Conservation (phyloP, 768 basidiomycete species). For the Cystofilobasidium capitatum region DNA sequence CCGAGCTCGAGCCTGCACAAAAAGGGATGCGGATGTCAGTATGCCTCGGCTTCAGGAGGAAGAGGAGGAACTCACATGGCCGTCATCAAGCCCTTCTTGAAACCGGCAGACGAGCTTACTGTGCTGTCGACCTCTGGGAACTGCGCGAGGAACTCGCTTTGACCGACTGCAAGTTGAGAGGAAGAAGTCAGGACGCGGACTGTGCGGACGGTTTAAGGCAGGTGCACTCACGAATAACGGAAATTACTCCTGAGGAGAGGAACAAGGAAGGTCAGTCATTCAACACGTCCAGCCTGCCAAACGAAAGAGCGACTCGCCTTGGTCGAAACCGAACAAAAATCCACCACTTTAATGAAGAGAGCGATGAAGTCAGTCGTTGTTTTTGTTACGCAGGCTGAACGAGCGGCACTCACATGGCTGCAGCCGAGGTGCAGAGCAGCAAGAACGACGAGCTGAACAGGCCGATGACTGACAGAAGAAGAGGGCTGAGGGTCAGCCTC, state of each 20-base stretch:
- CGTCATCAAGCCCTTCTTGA: neutral
- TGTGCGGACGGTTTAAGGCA: no score
- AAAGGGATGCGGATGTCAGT: no score
- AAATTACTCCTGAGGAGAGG: neutral
- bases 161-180: no score
- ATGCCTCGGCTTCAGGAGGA: no score
- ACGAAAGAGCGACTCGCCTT: neutral
- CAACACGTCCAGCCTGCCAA: no score
- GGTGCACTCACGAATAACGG: no score
- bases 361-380: neutral
- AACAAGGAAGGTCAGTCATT: no score
- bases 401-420: no score
- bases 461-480: neutral
- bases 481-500: neutral
- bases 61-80: no score
- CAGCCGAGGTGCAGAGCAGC: neutral
- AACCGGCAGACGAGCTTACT: neutral
- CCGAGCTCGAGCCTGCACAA: slow-evolving; percentile 8
- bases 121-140: neutral
- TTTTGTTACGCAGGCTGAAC: neutral
- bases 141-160: neutral
- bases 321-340: slow-evolving; percentile 6
- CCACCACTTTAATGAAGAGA: neutral
- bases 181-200: no score
- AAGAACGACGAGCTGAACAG: neutral